phyloP scores from a whole-genome alignment of 257 asterid species.

The Ajuga chamaepitys region DNA sequence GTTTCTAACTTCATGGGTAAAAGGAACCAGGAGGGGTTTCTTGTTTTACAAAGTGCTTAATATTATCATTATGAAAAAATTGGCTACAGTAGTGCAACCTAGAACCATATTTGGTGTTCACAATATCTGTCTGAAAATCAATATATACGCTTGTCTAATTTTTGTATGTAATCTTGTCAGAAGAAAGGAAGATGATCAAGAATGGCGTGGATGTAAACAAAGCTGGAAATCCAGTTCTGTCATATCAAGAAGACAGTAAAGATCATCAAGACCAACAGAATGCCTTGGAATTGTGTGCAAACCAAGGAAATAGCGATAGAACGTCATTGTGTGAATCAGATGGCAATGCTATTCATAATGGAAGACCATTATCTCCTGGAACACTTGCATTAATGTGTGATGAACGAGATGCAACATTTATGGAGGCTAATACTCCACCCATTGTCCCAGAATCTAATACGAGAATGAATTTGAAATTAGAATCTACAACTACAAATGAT shows the following conservation, averaged over 20 bases:
- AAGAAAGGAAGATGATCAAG: conserved; percentile 15
- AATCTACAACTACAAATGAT: conserved; percentile 16
- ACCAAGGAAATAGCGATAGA: conserved; percentile 10
- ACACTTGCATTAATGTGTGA: conserved; percentile 54
- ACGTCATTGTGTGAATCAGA: conserved; percentile 22
- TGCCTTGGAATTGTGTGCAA: conserved; percentile 4
- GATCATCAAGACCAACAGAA: conserved; percentile 15
- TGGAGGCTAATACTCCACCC: conserved; percentile 16
- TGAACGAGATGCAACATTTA: conserved; percentile 31
- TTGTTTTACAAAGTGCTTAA: background rate
- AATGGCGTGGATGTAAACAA: conserved; percentile 11
- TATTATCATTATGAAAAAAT: background rate
- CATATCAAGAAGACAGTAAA: conserved; percentile 23
- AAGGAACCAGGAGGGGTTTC: background rate
- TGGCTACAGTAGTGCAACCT: background rate
- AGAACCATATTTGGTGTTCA: background rate
- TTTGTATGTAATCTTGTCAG: conserved; percentile 19
- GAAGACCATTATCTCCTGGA: conserved; percentile 51
- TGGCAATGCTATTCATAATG: conserved; percentile 15
- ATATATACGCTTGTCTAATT: background rate
- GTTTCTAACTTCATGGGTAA: background rate
- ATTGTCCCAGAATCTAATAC: conserved; percentile 12
- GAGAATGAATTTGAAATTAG: conserved; percentile 8
- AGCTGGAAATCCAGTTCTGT: conserved; percentile 18
- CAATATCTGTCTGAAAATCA: background rate